Base-by-base conservation (phyloP, 768 basidiomycete species). In the Xerocomellus amylosporus region DNA sequence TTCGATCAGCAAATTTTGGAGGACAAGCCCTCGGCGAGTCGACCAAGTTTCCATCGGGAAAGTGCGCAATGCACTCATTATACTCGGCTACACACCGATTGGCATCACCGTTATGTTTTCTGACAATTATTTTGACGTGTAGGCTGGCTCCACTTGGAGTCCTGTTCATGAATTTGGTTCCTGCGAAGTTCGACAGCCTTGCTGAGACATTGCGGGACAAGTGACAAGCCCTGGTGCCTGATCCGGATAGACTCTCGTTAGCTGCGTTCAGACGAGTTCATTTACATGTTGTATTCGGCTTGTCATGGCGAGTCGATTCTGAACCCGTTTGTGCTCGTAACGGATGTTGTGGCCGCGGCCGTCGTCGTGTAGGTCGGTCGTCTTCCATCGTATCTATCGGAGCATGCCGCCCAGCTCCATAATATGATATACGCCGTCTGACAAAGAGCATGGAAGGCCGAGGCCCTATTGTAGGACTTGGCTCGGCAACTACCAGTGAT, bases 171-270 rank as follows among this genome's bases (percentile, higher is more conserved):
- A 38, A 51, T 44, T 53, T 49, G 33, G 33, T 53, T 58, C 45
- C 48, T 50, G 47, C n/a, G 22, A 62, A 34, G 13, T 38, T 48
- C 47, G 46, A 45, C 49, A 22, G 17, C 30, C 22, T 37, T 37
- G 36, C 41, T 53, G 53, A 64, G 48, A 61, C 53, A 64, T 37
- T 20, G 17, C 4, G 33, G 40, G 37, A 38, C 54, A 56, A 28
- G 34, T 36, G 34, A 30, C 31, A 31, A 46, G 26, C 43, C 22
- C 52, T 44, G 49, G 46, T 46, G 39, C 58, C 50, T 51, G 37
- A 10, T 13, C 19, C 19, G 24, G 24, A 19, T 42, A 19, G 19
- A 14, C 13, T n/a, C 33, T 15, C 38, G 31, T 41, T 24, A 3
- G 38, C 34, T 24, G 24, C 28, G 24, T 22, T 33, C 42, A 44